Conservation (phyloP, 257 asterid species). For the Plantago ovata region DNA sequence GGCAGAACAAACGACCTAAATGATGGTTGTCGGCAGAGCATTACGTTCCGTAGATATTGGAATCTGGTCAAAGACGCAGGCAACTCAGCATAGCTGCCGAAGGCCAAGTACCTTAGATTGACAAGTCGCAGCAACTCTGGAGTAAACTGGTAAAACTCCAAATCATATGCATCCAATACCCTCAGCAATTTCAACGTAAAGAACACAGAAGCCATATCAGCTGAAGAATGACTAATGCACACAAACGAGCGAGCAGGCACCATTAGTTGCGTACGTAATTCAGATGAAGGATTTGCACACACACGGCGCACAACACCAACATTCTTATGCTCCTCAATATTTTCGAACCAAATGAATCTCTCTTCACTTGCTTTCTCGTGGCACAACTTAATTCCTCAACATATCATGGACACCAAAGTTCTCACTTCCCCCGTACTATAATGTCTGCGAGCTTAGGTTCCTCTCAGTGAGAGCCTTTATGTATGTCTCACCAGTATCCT, state of each 20-base stretch:
- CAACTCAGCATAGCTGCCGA: neutral
- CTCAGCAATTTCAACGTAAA: slow-evolving; percentile 2
- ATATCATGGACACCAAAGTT: slow-evolving; percentile 12
- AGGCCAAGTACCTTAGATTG: slow-evolving; percentile 6
- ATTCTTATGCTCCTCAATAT: neutral
- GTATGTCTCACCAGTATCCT: slow-evolving; percentile 9
- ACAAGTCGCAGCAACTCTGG: neutral
- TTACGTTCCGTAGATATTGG: slow-evolving; percentile 1
- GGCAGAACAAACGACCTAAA: neutral
- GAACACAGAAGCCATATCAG: neutral
- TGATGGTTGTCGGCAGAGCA: neutral
- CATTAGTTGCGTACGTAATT: neutral
- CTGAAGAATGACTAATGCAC: neutral
- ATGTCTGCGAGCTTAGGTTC: neutral
- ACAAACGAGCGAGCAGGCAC: neutral
- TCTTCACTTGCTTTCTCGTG: neutral
- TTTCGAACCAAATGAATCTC: neutral
- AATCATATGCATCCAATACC: neutral
- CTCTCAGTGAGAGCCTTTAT: neutral
- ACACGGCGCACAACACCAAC: neutral
- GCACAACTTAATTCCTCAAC: neutral
- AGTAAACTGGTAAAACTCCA: neutral
- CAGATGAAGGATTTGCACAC: neutral
- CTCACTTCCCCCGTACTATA: neutral
- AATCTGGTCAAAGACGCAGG: neutral